Evolutionary conservation across 2,329 filamentous ascomycete species (phyloP), one percentile per base, ranked within the genome.

Genomic region (Hypoxylon sp.): DNA sequence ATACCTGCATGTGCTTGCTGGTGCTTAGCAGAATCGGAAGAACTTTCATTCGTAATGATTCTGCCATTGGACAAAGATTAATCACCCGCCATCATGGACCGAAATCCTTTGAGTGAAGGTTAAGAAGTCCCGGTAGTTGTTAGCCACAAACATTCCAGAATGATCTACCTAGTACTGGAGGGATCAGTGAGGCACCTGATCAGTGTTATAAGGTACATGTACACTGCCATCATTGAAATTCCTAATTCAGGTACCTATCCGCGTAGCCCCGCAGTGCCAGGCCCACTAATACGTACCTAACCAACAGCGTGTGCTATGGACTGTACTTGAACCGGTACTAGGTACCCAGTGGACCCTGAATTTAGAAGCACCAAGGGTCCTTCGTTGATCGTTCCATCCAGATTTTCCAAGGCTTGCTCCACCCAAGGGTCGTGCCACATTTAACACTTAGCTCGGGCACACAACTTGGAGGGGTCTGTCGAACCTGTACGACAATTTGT

Each of bases 361-460:
- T 69, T 70, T 53, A 54, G 58, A 70, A 70, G 66, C 68, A 70
- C 48, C 62, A 70, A 70, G 68, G 68, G 68, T 70, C 67, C 60
- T 66, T 63, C 43, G 57, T 43, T 67, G 67, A 67, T 69, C 67
- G 63, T 61, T 60, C 63, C 63, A 67, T 69, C 53, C 63, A 69
- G 63, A 69, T 67, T 67, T 67, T 67, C 61, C 41, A 53, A 47
- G 43, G 37, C 23, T 56, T 46, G 45, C 60, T 69, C 67, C 67
- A 67, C 67, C 30, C 46, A 50, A 68, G 60, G 56, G 63, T 69
- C 63, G 63, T 67, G 56, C 66, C 66, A 69, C 63, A 57, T 59
- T 59, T 62, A 63, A 27, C 37, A 16, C 34, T n/a, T 34, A 52
- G 45, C 50, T 65, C 59, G 54, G 65, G 54, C 62, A 68, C 58